A percentile compares a stretch with the other conserved stretches of the same genome.
phyloP scores from a whole-genome alignment of 257 asterid species.

The Scutellaria baicalensis region DNA sequence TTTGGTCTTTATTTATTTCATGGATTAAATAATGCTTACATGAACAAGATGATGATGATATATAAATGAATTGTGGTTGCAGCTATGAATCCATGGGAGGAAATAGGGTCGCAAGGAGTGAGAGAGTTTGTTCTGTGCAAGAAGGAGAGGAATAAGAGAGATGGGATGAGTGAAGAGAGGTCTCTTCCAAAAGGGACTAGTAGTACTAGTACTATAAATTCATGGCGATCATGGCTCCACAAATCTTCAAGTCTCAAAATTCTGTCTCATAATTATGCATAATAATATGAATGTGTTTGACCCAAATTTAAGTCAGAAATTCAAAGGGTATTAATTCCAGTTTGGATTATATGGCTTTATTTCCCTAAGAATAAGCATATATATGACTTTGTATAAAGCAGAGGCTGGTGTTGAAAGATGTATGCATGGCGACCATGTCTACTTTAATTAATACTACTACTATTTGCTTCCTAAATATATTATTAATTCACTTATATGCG shows the following conservation, averaged over 20 bases:
- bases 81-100: constrained; percentile 39
- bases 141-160: constrained; percentile 19
- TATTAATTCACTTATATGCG: no score
- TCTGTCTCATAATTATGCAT: constrained; percentile 1
- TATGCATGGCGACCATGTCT: no score
- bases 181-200: constrained; percentile 13
- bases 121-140: constrained; percentile 56
- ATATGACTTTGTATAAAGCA: background rate
- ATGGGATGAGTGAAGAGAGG: constrained; percentile 21
- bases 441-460: no score
- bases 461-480: no score
- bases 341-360: background rate
- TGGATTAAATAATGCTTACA: no score
- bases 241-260: constrained; percentile 38
- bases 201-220: background rate
- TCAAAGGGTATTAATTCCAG: background rate
- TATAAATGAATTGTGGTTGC: constrained; percentile 21
- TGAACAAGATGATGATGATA: no score
- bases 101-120: constrained; percentile 35
- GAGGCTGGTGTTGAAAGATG: background rate
- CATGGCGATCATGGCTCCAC: constrained; percentile 53
- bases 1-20: no score
- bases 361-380: background rate
- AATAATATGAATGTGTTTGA: background rate
- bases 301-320: background rate